Evolutionary conservation across 2,329 filamentous ascomycete species (phyloP).

Genomic region (Penicillium sp.): DNA sequence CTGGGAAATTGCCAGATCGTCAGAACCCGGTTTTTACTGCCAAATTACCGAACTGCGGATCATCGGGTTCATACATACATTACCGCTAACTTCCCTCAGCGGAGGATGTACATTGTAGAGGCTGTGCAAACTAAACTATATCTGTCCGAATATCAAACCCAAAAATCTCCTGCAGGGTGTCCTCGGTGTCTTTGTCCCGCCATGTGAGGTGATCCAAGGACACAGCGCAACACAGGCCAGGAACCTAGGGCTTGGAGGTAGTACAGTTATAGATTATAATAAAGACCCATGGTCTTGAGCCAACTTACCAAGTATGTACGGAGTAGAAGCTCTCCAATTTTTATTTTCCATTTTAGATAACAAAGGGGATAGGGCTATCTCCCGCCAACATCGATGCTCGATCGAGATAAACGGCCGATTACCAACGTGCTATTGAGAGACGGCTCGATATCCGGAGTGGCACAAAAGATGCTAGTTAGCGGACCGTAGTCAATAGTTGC

Average conservation of each 20-base stretch:
- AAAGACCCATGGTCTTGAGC: too few relatives aligned
- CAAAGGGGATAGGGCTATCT: background rate
- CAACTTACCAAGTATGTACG: too few relatives aligned
- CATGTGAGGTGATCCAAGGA: background rate
- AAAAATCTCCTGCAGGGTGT: background rate
- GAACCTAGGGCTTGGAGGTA: conserved; percentile 4
- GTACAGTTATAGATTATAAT: background rate
- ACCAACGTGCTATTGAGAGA: conserved; percentile 6
- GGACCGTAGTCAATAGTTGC: background rate
- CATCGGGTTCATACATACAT: conserved; percentile 18
- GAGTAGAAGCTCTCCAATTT: too few relatives aligned
- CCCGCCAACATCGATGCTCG: conserved; percentile 1
- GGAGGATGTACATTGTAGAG: background rate
- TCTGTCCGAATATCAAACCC: too few relatives aligned
- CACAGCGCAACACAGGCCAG: conserved; percentile 13
- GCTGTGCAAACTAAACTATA: background rate
- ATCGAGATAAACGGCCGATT: conserved; percentile 8
- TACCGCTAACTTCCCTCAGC: conserved; percentile 5
- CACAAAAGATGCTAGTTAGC: conserved; percentile 5
- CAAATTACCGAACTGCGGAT: conserved; percentile 28
- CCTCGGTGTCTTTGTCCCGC: background rate
- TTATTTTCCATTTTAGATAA: background rate
- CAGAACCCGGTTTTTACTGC: conserved; percentile 17
- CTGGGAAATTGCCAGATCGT: conserved; percentile 16
- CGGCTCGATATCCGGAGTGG: conserved; percentile 1